Evolutionary conservation across 2,329 filamentous ascomycete genomes (phyloP), one percentile per base, ranked within the genome.

Genomic region (Furcasterigmium sp.): DNA sequence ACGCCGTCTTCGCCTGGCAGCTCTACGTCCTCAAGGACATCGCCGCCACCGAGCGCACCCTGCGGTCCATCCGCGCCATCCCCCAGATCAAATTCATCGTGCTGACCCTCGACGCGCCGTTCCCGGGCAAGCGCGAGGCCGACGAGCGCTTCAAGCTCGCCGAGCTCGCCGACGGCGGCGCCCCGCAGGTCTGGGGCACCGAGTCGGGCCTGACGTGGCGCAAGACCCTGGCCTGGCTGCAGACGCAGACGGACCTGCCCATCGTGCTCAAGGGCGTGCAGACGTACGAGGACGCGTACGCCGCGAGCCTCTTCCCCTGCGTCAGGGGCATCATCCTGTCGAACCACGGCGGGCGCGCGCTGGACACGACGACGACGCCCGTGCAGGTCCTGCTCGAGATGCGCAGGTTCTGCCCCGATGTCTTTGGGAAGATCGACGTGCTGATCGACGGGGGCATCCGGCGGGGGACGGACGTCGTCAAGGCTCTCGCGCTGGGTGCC

Each of bases 1-100:
- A 75, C 7, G 87, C 91, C 59, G 68, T 86, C 1, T 90, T 93
- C 56, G 88, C 88, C 13, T 94, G 87, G 85, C 89, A 95, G 65
- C 65, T 95, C 15, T 94, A 95, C 63, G 84, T 91, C 25, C 85
- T 93, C 57, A 83, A 75, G 18, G 84, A 91, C 51, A 45, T 46
- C 73, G 84, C 34, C 71, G 76, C 55, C 89, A 56, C 51, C 6
- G 46, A 53, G 41, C 41, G 39, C 9, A 53, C 49, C 0, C 30
- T 54, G 20, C 49, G 47, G 2, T 46, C 89, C 70, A 89, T 80
- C 56, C 82, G 87, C 54, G 75, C 77, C 2, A 85, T 89, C 72
- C 67, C 90, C 29, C 73, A 73, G 19, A 87, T 78, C 46, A 59
- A 55, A 37, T 56, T 56, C 14, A 46, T 59, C 15, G 51, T 59